Base-by-base conservation (phyloP, 352 stramenopile genomes). In the Globisporangium camurandrum region DNA sequence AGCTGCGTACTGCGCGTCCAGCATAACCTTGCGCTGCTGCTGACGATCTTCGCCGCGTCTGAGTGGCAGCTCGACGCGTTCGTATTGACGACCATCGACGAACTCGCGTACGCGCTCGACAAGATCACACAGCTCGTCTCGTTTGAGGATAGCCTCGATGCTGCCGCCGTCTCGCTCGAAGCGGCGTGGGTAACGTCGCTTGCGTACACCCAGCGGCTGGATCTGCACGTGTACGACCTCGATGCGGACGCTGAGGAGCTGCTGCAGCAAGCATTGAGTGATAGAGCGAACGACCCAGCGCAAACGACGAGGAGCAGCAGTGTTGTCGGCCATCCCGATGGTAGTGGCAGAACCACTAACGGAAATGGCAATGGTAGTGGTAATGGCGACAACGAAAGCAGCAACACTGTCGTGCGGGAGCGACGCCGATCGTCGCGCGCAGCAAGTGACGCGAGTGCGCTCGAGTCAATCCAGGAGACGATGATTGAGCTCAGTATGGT, bases 101-200 rank as follows among this genome's bases (percentile, higher is more conserved):
- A 82, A 23, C 57, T 79, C 17, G 53, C 77, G 37, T 82, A 76
- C 34, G 49, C 52, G 4, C 57, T 82, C 9, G 70, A 82, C 48
- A 82, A 76, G 44, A 63, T 60, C 14, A 46, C 71, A 46, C 52
- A 60, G 11, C 54, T 62, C 12, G 49, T 40, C 2, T 16, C 51
- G n/a, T 49, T 37, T 26, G 51, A 59, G 24, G 45, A 24, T 12
- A 26, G 30, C 4, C 20, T 43, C 17, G 33, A 24, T 7, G 5
- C 31, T 10, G 9, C 10, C 16, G 30, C 30, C 16, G 37, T 55
- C 12, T 59, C 38, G n/a, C 26, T 63, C 12, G 56, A 60, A 27
- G 36, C 34, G 1, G 46, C 51, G 8, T 63, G 56, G 56, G 14
- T 28, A 12, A 37, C 20, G 10, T 59, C 46, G 2, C 9, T 59